These are phyloP conservation scores for Candida sphagnicola DNA, from an alignment of 805 yeast species.

Conservation along the genomic window DNA sequence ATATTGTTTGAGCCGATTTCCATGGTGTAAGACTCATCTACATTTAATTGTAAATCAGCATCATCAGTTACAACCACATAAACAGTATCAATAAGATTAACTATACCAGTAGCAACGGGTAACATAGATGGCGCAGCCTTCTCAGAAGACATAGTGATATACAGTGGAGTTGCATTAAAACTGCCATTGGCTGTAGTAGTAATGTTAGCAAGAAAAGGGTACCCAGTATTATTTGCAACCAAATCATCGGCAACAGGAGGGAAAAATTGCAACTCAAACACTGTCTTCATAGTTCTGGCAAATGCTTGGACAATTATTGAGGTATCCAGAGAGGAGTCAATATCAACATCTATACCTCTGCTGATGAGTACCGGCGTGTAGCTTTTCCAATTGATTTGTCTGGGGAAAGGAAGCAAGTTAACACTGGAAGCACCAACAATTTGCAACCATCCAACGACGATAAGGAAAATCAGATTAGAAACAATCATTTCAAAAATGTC, in stretches of 20 bases:
- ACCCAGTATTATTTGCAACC: not conserved
- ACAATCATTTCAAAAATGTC: too few relatives aligned
- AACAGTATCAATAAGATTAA: constrained; percentile 8
- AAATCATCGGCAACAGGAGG: not conserved
- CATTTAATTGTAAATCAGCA: constrained; percentile 30
- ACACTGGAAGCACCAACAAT: constrained; percentile 7
- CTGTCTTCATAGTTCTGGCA: constrained; percentile 13
- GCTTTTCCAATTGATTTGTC: constrained; percentile 17
- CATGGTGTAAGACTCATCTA: constrained; percentile 33
- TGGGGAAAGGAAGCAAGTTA: constrained; percentile 22
- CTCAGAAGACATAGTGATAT: too few relatives aligned
- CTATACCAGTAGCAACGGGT: constrained; percentile 10
- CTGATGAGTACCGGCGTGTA: constrained; percentile 6
- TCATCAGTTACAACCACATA: not conserved
- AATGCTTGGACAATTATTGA: constrained; percentile 20
- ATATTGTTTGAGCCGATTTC: constrained; percentile 13
- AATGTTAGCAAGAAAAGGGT: not conserved
- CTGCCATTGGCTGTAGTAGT: not conserved
- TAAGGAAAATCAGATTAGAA: not conserved
- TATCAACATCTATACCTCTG: constrained; percentile 2
- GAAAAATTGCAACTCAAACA: not conserved
- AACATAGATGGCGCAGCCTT: too few relatives aligned
- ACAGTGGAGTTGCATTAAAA: constrained; percentile 1
- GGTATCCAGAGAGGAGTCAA: constrained; percentile 5
- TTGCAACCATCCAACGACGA: not conserved